Base-by-base conservation (phyloP, 2,329 filamentous ascomycete genomes). In the Penicillium sp. region DNA sequence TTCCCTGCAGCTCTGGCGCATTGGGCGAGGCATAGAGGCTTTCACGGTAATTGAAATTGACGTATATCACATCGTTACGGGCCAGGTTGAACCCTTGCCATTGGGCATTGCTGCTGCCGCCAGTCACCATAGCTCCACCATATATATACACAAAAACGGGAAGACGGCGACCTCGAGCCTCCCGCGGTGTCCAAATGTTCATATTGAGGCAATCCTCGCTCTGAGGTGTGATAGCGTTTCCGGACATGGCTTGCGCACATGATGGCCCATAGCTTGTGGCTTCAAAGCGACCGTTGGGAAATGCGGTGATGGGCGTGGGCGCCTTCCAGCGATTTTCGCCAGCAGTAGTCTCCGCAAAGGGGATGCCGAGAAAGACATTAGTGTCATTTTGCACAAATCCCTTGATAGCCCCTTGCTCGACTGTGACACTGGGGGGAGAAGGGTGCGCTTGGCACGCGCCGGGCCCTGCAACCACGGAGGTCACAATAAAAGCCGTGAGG, bases 91-190 rank as follows among this genome's bases (percentile, higher is more conserved):
- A 49, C 1, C 61, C 61, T 34, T 64, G 61, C 61, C 61, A 64
- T n/a, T 64, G 61, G 3, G 56, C 54, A 40, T 64, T 64, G 50
- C 61, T 64, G 42, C 41, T 64, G 7, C 61, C 61, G 3, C 61
- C 61, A 4, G 61, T 64, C 13, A 89, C 86, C 22, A 91, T 79
- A 0, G 88, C 88, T 32, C 83, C 77, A 62, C 89, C 83, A 8
- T 79, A 72, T 4, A 82, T 78, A 63, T 90, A 91, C n/a, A 64
- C 58, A 34, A 64, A 62, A 2, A 64, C 59, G 4, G 61, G 61
- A 13, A 61, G 53, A 16, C 48, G 38, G 8, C 18, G 43, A n/a
- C 49, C 41, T 10, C 21, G 41, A n/a, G 54, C 61, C 7, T 43
- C 46, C 1, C 22, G 36, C 7, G 61, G 61, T 2, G 61, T 59